A percentile compares a stretch with the other conserved stretches of the same genome.
Evolutionary conservation across 768 basidiomycete species (phyloP).

Genomic region (Terana coerulea): DNA sequence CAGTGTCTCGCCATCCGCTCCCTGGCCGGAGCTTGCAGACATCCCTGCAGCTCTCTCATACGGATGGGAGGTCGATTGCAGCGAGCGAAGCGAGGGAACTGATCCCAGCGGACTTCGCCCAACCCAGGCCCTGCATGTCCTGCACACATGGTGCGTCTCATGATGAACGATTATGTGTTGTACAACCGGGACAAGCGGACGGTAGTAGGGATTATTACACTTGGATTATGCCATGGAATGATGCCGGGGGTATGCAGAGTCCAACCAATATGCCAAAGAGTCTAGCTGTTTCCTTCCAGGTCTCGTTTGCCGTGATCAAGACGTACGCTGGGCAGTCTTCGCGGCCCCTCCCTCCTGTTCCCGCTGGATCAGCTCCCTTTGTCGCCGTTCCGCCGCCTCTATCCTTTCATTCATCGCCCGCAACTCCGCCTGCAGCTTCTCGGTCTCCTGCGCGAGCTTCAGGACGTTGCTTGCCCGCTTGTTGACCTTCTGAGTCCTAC

Average conservation of each 20-base stretch:
- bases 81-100: slow-evolving; percentile 89
- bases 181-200: slow-evolving; percentile 7
- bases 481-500: slow-evolving; percentile 36
- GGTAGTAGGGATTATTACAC: slow-evolving; percentile 8
- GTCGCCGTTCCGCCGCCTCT: slow-evolving; percentile 68
- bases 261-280: slow-evolving; percentile 2
- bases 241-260: slow-evolving; percentile 10
- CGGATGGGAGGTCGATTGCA: no score
- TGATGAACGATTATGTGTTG: slow-evolving; percentile 9
- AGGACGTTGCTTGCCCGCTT: slow-evolving; percentile 78
- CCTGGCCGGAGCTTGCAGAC: no score
- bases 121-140: slow-evolving; percentile 49
- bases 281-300: not conserved
- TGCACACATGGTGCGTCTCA: slow-evolving; percentile 2
- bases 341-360: slow-evolving; percentile 8
- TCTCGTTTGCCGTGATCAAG: not conserved
- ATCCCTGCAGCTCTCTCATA: no score
- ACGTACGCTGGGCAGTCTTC: not conserved
- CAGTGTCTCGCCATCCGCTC: no score
- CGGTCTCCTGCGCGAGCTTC: slow-evolving; percentile 75
- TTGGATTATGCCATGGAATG: slow-evolving; percentile 4
- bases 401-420: slow-evolving; percentile 71
- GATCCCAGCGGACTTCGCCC: slow-evolving; percentile 89
- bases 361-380: slow-evolving; percentile 43
- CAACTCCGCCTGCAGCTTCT: slow-evolving; percentile 72